A percentile compares a stretch with the other conserved stretches of the same genome.
Evolutionary conservation across 441 rosid genomes (phyloP).

Genomic region (Heliophila coronopifolia): DNA sequence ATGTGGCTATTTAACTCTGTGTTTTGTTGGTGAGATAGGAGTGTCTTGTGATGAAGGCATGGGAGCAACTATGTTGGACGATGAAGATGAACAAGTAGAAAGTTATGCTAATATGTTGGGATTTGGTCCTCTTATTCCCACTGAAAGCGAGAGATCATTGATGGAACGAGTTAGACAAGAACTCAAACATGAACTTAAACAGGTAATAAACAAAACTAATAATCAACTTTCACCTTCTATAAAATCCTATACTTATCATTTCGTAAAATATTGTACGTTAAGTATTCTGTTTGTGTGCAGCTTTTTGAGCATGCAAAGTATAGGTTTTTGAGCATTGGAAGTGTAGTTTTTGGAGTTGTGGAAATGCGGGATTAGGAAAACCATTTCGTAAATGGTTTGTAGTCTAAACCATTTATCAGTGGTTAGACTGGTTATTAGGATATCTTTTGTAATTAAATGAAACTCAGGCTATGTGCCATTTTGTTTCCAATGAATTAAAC

Average conservation of each 20-base stretch:
- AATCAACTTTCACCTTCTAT: neutral
- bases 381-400: too few species aligned
- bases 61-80: slow-evolving; percentile 97
- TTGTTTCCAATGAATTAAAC: too few species aligned
- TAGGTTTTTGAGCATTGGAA: too few species aligned
- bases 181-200: slow-evolving; percentile 88
- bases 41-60: slow-evolving; percentile 93
- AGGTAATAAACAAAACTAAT: slow-evolving; percentile 36
- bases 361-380: too few species aligned
- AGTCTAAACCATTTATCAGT: too few species aligned
- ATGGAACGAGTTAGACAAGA: slow-evolving; percentile 98
- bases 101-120: slow-evolving; percentile 86
- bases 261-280: too few species aligned
- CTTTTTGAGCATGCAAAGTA: too few species aligned
- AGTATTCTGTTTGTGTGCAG: too few species aligned
- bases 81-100: slow-evolving; percentile 92
- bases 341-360: too few species aligned
- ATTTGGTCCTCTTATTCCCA: slow-evolving; percentile 90
- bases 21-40: slow-evolving; percentile 46
- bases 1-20: neutral
- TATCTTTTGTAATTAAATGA: too few species aligned
- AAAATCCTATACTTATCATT: neutral
- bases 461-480: too few species aligned
- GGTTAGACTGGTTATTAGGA: too few species aligned
- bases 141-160: slow-evolving; percentile 87